A percentile compares a stretch with the other conserved stretches of the same genome.
phyloP scores from a whole-genome alignment of 306 rosid genomes.

The Potentilla sterilis region DNA sequence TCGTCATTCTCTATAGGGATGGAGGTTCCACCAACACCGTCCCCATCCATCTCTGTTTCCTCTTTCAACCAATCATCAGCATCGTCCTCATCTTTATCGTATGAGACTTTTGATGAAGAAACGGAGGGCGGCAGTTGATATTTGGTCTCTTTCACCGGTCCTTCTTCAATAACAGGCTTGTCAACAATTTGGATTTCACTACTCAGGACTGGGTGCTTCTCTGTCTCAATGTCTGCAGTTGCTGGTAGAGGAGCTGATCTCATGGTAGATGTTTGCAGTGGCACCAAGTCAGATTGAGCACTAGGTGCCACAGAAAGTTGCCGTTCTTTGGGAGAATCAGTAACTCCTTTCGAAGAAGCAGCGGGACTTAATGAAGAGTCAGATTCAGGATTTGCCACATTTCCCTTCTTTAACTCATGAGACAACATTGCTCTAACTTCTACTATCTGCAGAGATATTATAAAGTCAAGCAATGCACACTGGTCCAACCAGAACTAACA shows the following conservation, averaged over 20 bases:
- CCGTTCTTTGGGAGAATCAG: slow-evolving; percentile 41
- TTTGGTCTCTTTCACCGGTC: slow-evolving; percentile 31
- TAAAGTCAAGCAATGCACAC: slow-evolving; percentile 15
- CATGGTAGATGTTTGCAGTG: slow-evolving; percentile 35
- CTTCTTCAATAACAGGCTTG: slow-evolving; percentile 59
- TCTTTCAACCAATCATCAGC: slow-evolving; percentile 97
- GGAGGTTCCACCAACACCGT: slow-evolving; percentile 59
- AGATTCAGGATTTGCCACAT: slow-evolving; percentile 41
- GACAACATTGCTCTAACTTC: slow-evolving; percentile 74
- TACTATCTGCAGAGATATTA: slow-evolving; percentile 51
- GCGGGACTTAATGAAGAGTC: slow-evolving; percentile 34
- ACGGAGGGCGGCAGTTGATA: slow-evolving; percentile 36
- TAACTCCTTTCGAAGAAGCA: slow-evolving; percentile 33
- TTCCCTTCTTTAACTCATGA: slow-evolving; percentile 46
- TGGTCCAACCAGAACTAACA: slow-evolving; percentile 2
- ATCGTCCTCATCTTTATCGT: slow-evolving; percentile 68
- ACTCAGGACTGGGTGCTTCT: slow-evolving; percentile 53
- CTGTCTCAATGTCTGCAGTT: slow-evolving; percentile 46
- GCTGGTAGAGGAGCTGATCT: slow-evolving; percentile 37
- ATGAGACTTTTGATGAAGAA: slow-evolving; percentile 41
- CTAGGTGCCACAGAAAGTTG: slow-evolving; percentile 50
- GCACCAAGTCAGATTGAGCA: slow-evolving; percentile 40
- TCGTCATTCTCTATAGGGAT: slow-evolving; percentile 65
- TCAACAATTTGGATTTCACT: slow-evolving; percentile 49
- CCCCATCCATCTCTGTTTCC: slow-evolving; percentile 75